A percentile compares a stretch with the other conserved stretches of the same genome.
These are phyloP conservation scores for Ormosia emarginata DNA, from an alignment of 306 rosid species.

Conservation along the genomic window DNA sequence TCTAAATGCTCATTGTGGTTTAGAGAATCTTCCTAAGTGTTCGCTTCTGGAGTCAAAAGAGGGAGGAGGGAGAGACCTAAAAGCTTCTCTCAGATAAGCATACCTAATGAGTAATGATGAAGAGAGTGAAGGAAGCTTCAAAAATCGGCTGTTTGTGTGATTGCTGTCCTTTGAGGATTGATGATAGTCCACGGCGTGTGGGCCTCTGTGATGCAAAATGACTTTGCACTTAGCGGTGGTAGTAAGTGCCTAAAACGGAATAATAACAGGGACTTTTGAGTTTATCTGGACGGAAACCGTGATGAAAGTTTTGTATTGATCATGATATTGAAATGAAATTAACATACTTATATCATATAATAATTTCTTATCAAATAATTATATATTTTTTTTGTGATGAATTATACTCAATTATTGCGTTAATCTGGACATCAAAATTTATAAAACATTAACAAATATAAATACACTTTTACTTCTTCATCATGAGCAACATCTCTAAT, in stretches of 20 bases:
- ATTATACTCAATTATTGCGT: neutral
- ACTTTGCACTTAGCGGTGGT: neutral
- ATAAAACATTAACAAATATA: too few relatives aligned
- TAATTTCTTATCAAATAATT: too few relatives aligned
- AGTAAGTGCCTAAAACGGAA: neutral
- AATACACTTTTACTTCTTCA: too few relatives aligned
- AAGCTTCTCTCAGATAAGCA: neutral
- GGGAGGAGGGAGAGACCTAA: neutral
- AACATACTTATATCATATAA: too few relatives aligned
- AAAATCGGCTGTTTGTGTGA: constrained; percentile 1
- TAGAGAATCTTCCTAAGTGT: constrained; percentile 15
- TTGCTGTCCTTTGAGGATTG: neutral
- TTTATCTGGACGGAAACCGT: neutral
- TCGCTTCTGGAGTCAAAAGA: constrained; percentile 16
- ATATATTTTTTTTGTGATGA: too few relatives aligned
- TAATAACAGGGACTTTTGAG: neutral
- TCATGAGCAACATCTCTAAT: too few relatives aligned
- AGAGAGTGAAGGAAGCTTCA: constrained; percentile 17
- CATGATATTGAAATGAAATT: neutral
- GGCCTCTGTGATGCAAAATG: neutral
- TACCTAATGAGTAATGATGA: constrained; percentile 17
- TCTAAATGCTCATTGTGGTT: neutral
- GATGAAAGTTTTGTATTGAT: neutral
- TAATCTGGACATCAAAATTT: too few relatives aligned
- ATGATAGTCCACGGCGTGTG: neutral